Conservation (phyloP, 2,329 filamentous ascomycete species). For the Sporothrix dimorphospora region DNA sequence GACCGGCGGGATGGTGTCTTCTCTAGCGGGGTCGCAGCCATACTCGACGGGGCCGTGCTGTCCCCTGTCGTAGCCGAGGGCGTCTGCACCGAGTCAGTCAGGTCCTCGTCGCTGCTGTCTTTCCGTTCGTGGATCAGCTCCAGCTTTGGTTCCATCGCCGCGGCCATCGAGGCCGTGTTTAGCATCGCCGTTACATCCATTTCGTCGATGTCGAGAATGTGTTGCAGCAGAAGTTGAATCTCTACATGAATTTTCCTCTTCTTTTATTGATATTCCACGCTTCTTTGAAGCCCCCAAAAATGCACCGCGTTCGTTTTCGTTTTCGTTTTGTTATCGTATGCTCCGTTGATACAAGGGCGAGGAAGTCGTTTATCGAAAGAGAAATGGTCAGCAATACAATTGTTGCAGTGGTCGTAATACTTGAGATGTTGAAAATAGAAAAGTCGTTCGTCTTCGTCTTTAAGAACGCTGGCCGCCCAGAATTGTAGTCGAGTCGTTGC, state of each 20-base stretch:
- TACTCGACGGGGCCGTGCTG: constrained; percentile 36
- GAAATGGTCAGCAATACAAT: neutral
- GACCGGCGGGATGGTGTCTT: constrained; percentile 34
- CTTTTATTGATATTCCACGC: too few relatives aligned
- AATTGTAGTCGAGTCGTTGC: neutral
- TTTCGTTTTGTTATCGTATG: neutral
- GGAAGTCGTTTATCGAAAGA: neutral
- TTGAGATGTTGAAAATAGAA: neutral
- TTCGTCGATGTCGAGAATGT: neutral
- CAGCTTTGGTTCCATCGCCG: constrained; percentile 15
- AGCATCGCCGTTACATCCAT: constrained; percentile 51
- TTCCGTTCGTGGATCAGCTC: constrained; percentile 14
- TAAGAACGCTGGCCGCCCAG: neutral
- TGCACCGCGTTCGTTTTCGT: neutral
- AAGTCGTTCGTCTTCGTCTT: neutral
- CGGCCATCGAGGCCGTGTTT: constrained; percentile 43
- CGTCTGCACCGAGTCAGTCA: constrained; percentile 35
- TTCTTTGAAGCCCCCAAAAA: neutral
- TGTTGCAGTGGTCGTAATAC: neutral
- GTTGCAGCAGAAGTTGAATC: neutral
- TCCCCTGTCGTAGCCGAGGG: constrained; percentile 36
- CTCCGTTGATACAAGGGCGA: neutral
- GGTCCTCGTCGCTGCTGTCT: constrained; percentile 21
- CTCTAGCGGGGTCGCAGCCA: constrained; percentile 43
- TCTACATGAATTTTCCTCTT: too few relatives aligned